These are phyloP conservation scores for Beta lomatogona DNA, from an alignment of 179 eudicot genomes.

Conservation along the genomic window DNA sequence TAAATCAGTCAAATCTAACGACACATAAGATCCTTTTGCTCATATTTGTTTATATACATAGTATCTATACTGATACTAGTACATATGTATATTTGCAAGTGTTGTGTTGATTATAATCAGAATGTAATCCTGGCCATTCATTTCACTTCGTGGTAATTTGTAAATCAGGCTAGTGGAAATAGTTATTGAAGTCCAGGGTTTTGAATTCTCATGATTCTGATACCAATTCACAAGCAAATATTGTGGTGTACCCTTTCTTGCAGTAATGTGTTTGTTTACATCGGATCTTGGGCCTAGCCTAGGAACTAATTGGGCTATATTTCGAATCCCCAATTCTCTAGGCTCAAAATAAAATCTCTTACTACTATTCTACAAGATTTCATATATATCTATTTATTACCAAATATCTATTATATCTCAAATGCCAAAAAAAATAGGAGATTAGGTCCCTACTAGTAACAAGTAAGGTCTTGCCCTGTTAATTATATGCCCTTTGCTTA, in stretches of 20 bases:
- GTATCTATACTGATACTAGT: constrained; percentile 13
- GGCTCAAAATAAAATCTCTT: no score
- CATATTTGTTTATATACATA: constrained; percentile 29
- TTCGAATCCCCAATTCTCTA: no score
- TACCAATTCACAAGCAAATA: not conserved
- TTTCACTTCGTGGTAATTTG: constrained; percentile 22
- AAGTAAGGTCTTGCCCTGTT: no score
- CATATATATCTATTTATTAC: no score
- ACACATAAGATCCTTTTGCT: constrained; percentile 18
- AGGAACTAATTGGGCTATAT: no score
- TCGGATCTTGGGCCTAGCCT: no score
- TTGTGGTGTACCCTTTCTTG: not conserved
- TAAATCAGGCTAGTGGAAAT: constrained; percentile 13
- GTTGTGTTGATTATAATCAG: constrained; percentile 20
- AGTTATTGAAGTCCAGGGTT: not conserved
- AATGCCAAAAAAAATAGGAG: no score
- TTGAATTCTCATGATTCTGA: not conserved
- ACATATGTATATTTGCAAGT: constrained; percentile 33
- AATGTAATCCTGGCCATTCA: constrained; percentile 33
- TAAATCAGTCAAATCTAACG: constrained; percentile 13
- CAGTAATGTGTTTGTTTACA: not conserved
- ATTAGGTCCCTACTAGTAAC: no score
- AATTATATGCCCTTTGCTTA: no score
- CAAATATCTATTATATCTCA: no score
- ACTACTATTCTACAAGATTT: no score